Percentiles rank a stretch among this genome's conserved stretches.
Conservation (phyloP, 495 filamentous ascomycete genomes). For the Talaromyces wortmannii region DNA sequence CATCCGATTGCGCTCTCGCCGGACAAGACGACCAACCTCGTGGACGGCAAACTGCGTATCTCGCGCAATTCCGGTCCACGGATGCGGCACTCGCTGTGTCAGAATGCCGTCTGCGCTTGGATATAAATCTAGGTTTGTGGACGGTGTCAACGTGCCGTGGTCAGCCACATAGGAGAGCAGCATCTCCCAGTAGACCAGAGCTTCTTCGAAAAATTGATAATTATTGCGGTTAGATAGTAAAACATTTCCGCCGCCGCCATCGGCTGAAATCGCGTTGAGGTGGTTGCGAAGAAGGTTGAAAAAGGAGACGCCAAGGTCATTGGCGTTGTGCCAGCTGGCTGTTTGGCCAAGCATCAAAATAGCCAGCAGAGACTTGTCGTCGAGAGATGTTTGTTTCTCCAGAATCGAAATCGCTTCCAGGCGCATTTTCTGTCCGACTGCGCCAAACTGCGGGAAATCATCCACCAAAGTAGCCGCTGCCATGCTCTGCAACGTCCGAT, state of each 20-base stretch:
- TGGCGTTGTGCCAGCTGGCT: constrained; percentile 50
- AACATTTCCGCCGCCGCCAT: constrained; percentile 6
- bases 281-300: constrained; percentile 39
- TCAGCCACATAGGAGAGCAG: constrained; percentile 50
- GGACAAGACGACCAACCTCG: constrained; percentile 46
- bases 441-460: constrained; percentile 47
- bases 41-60: constrained; percentile 47
- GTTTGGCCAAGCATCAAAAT: constrained; percentile 51
- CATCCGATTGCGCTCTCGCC: constrained; percentile 38
- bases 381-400: constrained; percentile 32
- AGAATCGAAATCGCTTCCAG: constrained; percentile 42
- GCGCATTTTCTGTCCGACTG: constrained; percentile 45
- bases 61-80: constrained; percentile 53
- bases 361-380: constrained; percentile 44
- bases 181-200: constrained; percentile 56
- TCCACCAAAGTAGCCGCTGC: constrained; percentile 51
- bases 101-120: neutral
- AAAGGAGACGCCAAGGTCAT: constrained; percentile 43
- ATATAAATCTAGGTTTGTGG: constrained; percentile 19
- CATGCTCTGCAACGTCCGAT: constrained; percentile 55
- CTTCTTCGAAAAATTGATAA: constrained; percentile 51
- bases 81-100: constrained; percentile 42
- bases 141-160: constrained; percentile 24
- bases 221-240: constrained; percentile 29
- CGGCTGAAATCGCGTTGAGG: constrained; percentile 26